A percentile compares a stretch with the other conserved stretches of the same genome.
Evolutionary conservation across 2,329 filamentous ascomycete species (phyloP).

Genomic region (Colletotrichum navitas): DNA sequence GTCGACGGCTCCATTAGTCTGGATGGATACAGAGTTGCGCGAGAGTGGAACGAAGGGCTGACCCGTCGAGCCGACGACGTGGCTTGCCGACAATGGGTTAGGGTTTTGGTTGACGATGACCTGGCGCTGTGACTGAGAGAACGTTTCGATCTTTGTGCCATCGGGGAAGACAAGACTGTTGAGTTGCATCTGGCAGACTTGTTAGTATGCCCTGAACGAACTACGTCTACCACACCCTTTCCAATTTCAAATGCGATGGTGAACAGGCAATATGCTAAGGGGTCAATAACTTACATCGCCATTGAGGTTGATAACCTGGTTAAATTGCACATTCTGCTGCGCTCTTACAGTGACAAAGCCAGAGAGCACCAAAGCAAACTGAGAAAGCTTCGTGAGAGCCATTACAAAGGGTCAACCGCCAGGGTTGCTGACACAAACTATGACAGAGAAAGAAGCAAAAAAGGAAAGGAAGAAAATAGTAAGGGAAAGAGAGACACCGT

Average conservation of each 20-base stretch:
- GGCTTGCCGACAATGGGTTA: constrained; percentile 43
- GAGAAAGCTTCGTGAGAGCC: constrained; percentile 39
- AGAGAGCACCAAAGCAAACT: constrained; percentile 37
- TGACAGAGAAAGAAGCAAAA: constrained; percentile 6
- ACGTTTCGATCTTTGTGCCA: constrained; percentile 45
- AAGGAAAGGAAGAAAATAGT: constrained; percentile 14
- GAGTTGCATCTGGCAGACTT: constrained; percentile 41
- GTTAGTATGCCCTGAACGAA: not conserved
- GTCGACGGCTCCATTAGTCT: constrained; percentile 44
- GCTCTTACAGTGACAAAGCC: constrained; percentile 40
- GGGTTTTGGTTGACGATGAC: constrained; percentile 45
- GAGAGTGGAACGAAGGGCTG: constrained; percentile 45
- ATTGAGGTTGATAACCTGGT: constrained; percentile 45
- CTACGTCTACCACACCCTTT: not conserved
- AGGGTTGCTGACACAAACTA: constrained; percentile 32
- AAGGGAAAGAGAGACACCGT: constrained; percentile 42
- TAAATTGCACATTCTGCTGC: constrained; percentile 41
- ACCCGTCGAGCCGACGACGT: constrained; percentile 44
- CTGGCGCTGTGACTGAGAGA: constrained; percentile 44
- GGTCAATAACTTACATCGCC: constrained; percentile 42
- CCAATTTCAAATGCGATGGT: not conserved
- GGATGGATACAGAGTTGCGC: constrained; percentile 43
- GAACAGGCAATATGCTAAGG: not conserved
- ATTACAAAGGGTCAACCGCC: constrained; percentile 44
- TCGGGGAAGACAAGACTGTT: constrained; percentile 44